Conservation (phyloP, 129 eudicot genomes). For the Tagetes patula region DNA sequence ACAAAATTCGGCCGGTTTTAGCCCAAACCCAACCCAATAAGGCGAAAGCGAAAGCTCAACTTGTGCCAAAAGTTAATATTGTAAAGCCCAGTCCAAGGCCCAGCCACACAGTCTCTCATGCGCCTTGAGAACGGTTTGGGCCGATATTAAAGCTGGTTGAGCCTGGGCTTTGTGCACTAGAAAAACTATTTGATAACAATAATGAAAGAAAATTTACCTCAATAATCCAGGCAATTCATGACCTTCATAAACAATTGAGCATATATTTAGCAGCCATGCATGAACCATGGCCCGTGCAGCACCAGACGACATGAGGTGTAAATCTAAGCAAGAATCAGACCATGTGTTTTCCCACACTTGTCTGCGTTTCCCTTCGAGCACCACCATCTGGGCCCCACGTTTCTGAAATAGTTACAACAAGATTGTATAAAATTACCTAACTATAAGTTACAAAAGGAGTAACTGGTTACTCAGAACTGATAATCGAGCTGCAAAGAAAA, state of each 20-base stretch:
- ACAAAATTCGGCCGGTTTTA: not conserved
- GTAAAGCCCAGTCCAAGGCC: not conserved
- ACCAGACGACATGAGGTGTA: slow-evolving; percentile 98
- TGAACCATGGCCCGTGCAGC: slow-evolving; percentile 98
- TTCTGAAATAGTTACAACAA: slow-evolving; percentile 42
- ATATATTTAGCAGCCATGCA: slow-evolving; percentile 88
- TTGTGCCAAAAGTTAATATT: not conserved
- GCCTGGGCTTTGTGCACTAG: not conserved
- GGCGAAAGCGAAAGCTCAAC: not conserved
- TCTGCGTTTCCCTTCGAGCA: slow-evolving; percentile 87
- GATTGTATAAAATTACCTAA: not conserved
- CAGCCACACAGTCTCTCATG: not conserved
- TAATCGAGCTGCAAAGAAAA: slow-evolving; percentile 7
- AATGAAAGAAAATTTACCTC: slow-evolving; percentile 42
- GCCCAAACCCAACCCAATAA: not conserved
- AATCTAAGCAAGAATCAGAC: slow-evolving; percentile 75
- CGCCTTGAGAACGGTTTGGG: not conserved
- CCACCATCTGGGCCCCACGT: slow-evolving; percentile 91
- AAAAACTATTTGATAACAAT: not conserved
- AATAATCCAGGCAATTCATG: slow-evolving; percentile 77
- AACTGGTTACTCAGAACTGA: not conserved
- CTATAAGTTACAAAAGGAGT: too few relatives aligned
- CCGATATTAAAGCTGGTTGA: not conserved
- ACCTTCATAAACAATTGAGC: slow-evolving; percentile 79
- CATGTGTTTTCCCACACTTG: slow-evolving; percentile 91